phyloP scores from a whole-genome alignment of 164 flowering plant species.

The Echeveria elegans region DNA sequence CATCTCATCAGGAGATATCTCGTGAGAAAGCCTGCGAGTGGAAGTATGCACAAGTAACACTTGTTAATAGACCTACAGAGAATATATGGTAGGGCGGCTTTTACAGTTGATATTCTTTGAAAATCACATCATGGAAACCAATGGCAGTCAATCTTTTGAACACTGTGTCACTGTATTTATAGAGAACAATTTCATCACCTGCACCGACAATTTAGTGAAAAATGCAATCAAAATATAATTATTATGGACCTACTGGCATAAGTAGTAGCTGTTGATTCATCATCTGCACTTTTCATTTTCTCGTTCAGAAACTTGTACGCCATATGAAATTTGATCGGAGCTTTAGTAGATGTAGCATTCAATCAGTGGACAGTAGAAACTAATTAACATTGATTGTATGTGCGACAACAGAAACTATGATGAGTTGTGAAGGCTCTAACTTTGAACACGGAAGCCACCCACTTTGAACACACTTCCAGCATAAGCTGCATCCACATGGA shows the following conservation, averaged over 20 bases:
- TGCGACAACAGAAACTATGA: too few species aligned
- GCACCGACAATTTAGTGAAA: constrained; percentile 5
- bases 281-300: constrained; percentile 20
- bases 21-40: constrained; percentile 43
- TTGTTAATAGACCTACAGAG: background rate
- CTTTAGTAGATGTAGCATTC: background rate
- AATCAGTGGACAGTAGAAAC: background rate
- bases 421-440: constrained; percentile 16
- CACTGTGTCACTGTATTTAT: constrained; percentile 33
- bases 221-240: background rate
- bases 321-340: background rate
- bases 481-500: too few species aligned
- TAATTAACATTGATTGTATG: too few species aligned
- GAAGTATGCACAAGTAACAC: too few species aligned
- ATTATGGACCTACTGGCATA: background rate
- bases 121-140: constrained; percentile 28
- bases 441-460: constrained; percentile 53
- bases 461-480: too few species aligned
- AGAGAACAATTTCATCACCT: constrained; percentile 39
- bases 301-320: constrained; percentile 20
- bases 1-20: constrained; percentile 47
- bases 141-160: constrained; percentile 18
- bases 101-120: constrained; percentile 31
- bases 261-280: background rate
- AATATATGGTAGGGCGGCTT: background rate